phyloP scores from a whole-genome alignment of 2,329 filamentous ascomycete genomes.

The Aspergillus tanneri region DNA sequence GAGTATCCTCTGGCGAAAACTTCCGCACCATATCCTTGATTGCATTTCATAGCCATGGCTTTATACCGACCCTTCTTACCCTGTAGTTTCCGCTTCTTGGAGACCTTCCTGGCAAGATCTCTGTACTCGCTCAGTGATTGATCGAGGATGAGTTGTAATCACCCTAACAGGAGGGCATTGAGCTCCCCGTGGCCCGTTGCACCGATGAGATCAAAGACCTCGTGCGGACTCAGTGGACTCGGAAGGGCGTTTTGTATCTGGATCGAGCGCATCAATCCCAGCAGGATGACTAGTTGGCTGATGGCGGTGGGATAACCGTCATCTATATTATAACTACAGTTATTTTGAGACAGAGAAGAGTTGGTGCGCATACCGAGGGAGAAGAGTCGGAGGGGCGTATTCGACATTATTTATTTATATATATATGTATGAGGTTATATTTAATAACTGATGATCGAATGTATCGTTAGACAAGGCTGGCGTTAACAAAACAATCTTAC shows the following conservation, averaged over 20 bases:
- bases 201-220: conserved; percentile 3
- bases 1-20: no score
- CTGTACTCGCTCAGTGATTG: conserved; percentile 35
- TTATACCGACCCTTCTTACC: neutral
- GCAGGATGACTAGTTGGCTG: conserved; percentile 1
- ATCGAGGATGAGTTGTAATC: conserved; percentile 36
- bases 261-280: neutral
- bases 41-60: conserved; percentile 5
- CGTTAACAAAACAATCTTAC: no score
- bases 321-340: neutral
- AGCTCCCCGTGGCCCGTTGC: conserved; percentile 28
- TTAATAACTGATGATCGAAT: no score
- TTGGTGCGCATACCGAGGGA: neutral
- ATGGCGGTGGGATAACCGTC: neutral
- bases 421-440: no score
- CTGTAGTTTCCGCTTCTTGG: conserved; percentile 19
- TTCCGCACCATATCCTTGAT: conserved; percentile 16
- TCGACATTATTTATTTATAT: no score
- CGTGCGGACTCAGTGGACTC: neutral
- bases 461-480: no score
- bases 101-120: conserved; percentile 26
- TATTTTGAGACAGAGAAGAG: conserved; percentile 35
- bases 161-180: conserved; percentile 41
- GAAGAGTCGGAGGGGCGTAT: conserved; percentile 11
- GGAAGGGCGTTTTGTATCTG: neutral